Evolutionary conservation across 495 filamentous ascomycete genomes (phyloP), one percentile per base, ranked within the genome.

Genomic region (Penicillium canariense): DNA sequence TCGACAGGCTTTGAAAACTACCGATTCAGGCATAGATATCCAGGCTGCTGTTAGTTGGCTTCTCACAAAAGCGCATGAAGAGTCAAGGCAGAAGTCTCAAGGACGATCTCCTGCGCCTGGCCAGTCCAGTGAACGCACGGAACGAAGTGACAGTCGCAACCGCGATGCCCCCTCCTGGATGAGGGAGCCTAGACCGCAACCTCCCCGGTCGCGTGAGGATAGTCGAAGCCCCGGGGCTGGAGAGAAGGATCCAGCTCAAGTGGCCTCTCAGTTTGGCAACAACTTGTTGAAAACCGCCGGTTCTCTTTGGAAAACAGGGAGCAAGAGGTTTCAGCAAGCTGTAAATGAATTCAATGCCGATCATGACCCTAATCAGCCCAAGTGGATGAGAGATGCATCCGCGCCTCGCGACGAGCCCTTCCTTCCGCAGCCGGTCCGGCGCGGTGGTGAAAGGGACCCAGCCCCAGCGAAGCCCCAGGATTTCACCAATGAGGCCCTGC

Each of bases 281-380:
- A 96, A 83, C 55, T 68, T 97, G 11, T 82, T 96, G 64, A 97
- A 97, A 65, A 90, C 90, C n/a, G 94, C 95, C 1, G 92, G 91
- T 58, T 89, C 87, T 2, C 68, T 97, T 2, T 98, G 94, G 94
- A 98, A 96, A 68, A 87, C 86, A 5, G 86, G 91, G 2, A 90
- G 89, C 59, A 97, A 96, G 70, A 93, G 88, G 65, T 84, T 97
- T n/a, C 92, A 96, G 63, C 91, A 91, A 67, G 94, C 90, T 12
- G 89, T 98, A 12, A 83, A 89, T 14, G 94, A 98, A 17, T 87
- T 97, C 56, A 92, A 96, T 59, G 68, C 79, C 1, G 86, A 88
- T n/a, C 79, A 84, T 25, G 94, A 96, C 66, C 77, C 89, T 2
- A 90, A 67, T 63, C 89, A 96, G 64, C 94, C 94, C 1, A 93